Base-by-base conservation (phyloP, 306 rosid species). In the Acacia melanoxylon region DNA sequence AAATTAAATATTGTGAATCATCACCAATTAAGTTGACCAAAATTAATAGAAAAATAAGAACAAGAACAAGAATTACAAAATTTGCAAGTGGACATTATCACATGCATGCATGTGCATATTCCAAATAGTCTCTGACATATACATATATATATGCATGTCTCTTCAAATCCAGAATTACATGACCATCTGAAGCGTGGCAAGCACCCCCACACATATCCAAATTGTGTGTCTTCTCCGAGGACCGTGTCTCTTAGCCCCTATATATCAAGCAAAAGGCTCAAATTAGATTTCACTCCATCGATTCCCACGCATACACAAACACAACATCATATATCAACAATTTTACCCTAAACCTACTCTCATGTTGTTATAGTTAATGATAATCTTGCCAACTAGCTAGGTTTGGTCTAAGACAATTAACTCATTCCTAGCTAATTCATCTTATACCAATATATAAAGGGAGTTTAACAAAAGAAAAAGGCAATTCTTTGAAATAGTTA, bases 181-280 rank as follows among this genome's bases (percentile, higher is more conserved):
- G 42, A 81, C 54, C 19, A 51, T 24, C 37, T 82, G 42, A 80
- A 84, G n/a, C 51, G 77, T 51, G 2, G 68, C 46, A 44, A 77
- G 52, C 71, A 76, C 71, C 10, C 58, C 79, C 78, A 86, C 15
- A 29, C 68, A 14, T 33, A 56, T 66, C 69, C 78, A 73, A 73
- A 9, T n/a, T 42, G 61, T 69, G 65, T 42, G 75, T 25, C 67
- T 81, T 83, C 44, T 51, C 41, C 70, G 42, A 41, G 82, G 61
- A 82, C 72, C 45, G 19, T 54, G 17, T 66, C 83, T 82, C 78
- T 86, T 46, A 68, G 86, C 82, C 70, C 72, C 90, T 84, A 83
- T 22, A 82, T 24, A 70, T 75, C 74, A 74, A 78, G 31, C 33
- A 82, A 82, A 15, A 62, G n/a, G 14, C 51, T 40, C 19, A n/a